Evolutionary conservation across 2,329 filamentous ascomycete species (phyloP), one percentile per base, ranked within the genome.

Genomic region (Mariannaea sp.): DNA sequence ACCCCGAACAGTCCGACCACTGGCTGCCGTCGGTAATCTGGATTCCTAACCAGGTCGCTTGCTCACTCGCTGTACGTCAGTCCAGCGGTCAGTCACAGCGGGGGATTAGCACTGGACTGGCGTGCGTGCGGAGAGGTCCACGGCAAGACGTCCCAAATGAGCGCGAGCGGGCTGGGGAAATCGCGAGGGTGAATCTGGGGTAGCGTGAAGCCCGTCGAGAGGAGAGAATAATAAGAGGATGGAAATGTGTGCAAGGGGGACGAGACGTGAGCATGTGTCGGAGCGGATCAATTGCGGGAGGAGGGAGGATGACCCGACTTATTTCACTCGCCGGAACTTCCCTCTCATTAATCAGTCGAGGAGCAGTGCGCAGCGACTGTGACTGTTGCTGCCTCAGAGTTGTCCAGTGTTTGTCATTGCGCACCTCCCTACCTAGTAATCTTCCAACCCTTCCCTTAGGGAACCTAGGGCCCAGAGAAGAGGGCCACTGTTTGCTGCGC

Each of bases 251-350:
- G 35, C 16, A 38, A 17, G 35, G 24, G 14, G 39, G 24, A 47
- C 3, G 22, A 32, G 29, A 32, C 13, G 29, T 12, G 29, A 4
- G 4, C 10, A 32, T 32, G 29, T n/a, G 29, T 12, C 9, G 26
- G 36, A 17, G 27, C n/a, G 35, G 36, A 33, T 16, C 24, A 17
- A 19, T 30, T 26, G 44, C 9, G 36, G 24, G 36, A 30, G 5
- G 35, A 39, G 26, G 44, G 36, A 33, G 33, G 44, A 39, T 47
- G 44, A 39, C 44, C 26, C 26, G 27, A 38, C 22, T 38, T 19
- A 27, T 39, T 26, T 24, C 24, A 12, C 27, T 47, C 24, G 14
- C 26, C 33, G 36, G 20, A 7, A 12, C 20, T 44, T 47, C 35
- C 44, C 44, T 39, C 44, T 24, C 22, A 24, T 8, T 24, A 8